Conservation (phyloP, 768 basidiomycete genomes). For the Hebeloma cylindrosporum region DNA sequence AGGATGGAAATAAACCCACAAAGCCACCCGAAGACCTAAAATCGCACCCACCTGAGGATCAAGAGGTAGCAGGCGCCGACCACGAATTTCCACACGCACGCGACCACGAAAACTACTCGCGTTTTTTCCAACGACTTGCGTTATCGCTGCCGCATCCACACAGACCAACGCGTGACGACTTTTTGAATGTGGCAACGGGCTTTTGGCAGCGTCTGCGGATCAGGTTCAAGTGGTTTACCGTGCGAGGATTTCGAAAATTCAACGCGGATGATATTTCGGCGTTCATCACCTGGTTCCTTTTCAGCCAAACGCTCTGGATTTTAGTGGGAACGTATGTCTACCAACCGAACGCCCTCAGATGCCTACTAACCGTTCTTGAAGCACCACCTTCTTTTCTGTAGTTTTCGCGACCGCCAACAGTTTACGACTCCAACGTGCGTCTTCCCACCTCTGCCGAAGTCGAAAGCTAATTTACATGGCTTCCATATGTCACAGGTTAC, state of each 20-base stretch:
- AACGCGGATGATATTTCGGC: conserved; percentile 97
- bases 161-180: conserved; percentile 85
- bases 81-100: conserved; percentile 21
- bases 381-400: conserved; percentile 95
- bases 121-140: conserved; percentile 79
- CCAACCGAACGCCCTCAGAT: no score
- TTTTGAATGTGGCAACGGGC: conserved; percentile 81
- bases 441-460: not conserved
- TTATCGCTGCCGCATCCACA: conserved; percentile 73
- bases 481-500: conserved; percentile 50
- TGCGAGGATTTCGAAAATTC: conserved; percentile 91
- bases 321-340: conserved; percentile 85
- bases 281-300: conserved; percentile 92
- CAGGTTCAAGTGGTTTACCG: conserved; percentile 97
- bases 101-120: conserved; percentile 68
- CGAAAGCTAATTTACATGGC: not conserved
- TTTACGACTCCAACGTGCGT: conserved; percentile 75
- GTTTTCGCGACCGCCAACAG: conserved; percentile 89
- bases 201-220: conserved; percentile 89
- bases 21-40: conserved; percentile 12
- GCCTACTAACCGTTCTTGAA: no score
- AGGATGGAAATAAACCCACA: conserved; percentile 14
- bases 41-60: not conserved
- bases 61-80: conserved; percentile 7
- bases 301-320: conserved; percentile 96